phyloP scores from a whole-genome alignment of 2,329 filamentous ascomycete genomes.

The Fusarium acutatum region DNA sequence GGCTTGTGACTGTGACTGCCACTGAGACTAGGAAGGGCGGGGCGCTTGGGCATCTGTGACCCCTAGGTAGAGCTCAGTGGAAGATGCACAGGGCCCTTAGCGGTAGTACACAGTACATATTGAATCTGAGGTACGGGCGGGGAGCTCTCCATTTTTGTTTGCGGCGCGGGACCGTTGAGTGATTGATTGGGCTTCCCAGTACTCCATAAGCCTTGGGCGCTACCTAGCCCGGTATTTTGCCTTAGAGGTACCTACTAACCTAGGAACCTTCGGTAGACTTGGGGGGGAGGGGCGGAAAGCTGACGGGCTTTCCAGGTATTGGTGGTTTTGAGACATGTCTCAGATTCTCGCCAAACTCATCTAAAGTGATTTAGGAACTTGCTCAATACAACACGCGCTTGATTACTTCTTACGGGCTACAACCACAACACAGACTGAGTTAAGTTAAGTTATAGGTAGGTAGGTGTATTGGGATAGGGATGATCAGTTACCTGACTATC shows the following conservation, averaged over 20 bases:
- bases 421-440: neutral
- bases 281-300: constrained; percentile 11
- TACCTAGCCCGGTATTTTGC: neutral
- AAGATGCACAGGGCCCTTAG: neutral
- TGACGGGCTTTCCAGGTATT: constrained; percentile 14
- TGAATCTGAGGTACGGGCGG: neutral
- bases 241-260: neutral
- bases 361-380: neutral
- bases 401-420: constrained; percentile 9
- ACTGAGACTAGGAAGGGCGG: constrained; percentile 17
- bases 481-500: neutral
- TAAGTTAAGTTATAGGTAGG: neutral
- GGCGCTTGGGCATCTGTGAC: constrained; percentile 35
- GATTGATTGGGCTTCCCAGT: constrained; percentile 21
- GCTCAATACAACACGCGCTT: constrained; percentile 8
- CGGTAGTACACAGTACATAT: neutral
- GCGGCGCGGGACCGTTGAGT: constrained; percentile 18
- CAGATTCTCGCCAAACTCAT: constrained; percentile 23
- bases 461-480: neutral
- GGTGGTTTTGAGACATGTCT: constrained; percentile 29
- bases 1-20: constrained; percentile 32
- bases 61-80: constrained; percentile 17
- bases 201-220: neutral
- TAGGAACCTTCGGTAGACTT: neutral
- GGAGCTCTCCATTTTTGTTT: neutral